These are phyloP conservation scores for Verticillium zaregamsianum DNA, from an alignment of 2,329 filamentous ascomycete species.

Conservation along the genomic window DNA sequence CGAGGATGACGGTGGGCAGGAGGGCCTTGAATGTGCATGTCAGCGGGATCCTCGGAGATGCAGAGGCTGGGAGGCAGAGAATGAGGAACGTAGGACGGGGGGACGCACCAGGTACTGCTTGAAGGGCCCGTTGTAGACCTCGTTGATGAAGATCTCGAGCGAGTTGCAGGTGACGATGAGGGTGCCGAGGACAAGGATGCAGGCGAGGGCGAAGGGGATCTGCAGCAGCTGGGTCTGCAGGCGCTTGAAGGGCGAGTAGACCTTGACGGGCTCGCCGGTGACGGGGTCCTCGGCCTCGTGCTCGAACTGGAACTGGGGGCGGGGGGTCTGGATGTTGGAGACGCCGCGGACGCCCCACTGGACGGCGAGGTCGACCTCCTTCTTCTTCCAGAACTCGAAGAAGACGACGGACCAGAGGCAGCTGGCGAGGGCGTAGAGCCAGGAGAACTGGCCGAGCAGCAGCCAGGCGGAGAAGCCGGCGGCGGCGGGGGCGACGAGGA, in stretches of 20 bases:
- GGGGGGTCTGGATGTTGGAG: constrained; percentile 72
- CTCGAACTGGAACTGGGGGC: constrained; percentile 76
- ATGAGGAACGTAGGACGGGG: too few species aligned
- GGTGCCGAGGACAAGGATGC: constrained; percentile 67
- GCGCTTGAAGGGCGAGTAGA: constrained; percentile 74
- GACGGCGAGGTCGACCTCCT: constrained; percentile 80
- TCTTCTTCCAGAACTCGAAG: constrained; percentile 94
- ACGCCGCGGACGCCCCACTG: constrained; percentile 88
- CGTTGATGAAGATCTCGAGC: constrained; percentile 92
- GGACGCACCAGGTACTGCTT: constrained; percentile 72
- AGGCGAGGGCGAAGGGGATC: constrained; percentile 77
- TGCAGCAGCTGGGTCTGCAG: constrained; percentile 74
- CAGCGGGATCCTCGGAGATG: neutral
- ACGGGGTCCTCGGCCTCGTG: constrained; percentile 72
- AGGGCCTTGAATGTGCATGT: constrained; percentile 56
- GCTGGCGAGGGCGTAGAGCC: constrained; percentile 72
- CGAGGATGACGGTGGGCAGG: constrained; percentile 84
- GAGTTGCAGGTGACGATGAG: constrained; percentile 85
- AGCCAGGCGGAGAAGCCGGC: constrained; percentile 77
- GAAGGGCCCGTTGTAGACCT: constrained; percentile 86
- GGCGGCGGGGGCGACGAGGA: constrained; percentile 75
- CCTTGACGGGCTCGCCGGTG: constrained; percentile 71
- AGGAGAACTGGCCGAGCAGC: constrained; percentile 79
- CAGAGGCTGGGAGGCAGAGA: too few species aligned
- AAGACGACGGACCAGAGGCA: constrained; percentile 87